Base-by-base conservation (phyloP, 495 filamentous ascomycete species). In the Massariosphaeria phaeospora region DNA sequence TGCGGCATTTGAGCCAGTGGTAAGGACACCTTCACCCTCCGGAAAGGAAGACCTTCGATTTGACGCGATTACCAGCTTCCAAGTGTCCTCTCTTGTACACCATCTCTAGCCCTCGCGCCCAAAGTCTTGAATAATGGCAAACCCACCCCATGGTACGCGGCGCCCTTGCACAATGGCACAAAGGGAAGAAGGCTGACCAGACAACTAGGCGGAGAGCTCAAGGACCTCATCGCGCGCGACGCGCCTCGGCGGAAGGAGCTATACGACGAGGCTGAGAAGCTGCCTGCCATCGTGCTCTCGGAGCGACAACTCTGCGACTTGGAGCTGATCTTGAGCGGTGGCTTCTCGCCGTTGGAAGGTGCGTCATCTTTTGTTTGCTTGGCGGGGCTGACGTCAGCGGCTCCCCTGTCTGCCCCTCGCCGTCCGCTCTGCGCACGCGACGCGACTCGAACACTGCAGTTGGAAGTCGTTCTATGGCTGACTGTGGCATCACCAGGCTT, bases 261-360 rank as follows among this genome's bases (percentile, higher is more conserved):
- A 46, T 76, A 75, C 8, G 80, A 76, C 23, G 93, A 98, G 72
- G 90, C 91, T 9, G 91, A 95, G 74, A 84, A 69, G 9, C 80
- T 97, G 36, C 88, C 88, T 27, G 88, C 93, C 13, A 80, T 98
- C 61, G 73, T 85, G 39, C 79, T 98, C 62, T 83, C 80, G 30
- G 93, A 98, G 79, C 82, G 93, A 56, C 93, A 98, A 73, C 81
- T 98, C 18, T 98, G 93, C 73, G 93, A 98, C 76, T 79, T 98
- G 60, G 93, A 98, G 70, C 69, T 98, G 76, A 85, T 98, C 59
- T 81, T 97, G 73, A 96, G 83, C 73, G 93, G 93, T 65, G 93
- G 94, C 48, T 98, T 98, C 75, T 95, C 89, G 59, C 93, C 93
- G 43, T 80, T 98, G 18, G 94, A 97, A 79, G 94, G 91, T 95